phyloP scores from a whole-genome alignment of 139 green algal species.

The Tetradesmus obliquus region DNA sequence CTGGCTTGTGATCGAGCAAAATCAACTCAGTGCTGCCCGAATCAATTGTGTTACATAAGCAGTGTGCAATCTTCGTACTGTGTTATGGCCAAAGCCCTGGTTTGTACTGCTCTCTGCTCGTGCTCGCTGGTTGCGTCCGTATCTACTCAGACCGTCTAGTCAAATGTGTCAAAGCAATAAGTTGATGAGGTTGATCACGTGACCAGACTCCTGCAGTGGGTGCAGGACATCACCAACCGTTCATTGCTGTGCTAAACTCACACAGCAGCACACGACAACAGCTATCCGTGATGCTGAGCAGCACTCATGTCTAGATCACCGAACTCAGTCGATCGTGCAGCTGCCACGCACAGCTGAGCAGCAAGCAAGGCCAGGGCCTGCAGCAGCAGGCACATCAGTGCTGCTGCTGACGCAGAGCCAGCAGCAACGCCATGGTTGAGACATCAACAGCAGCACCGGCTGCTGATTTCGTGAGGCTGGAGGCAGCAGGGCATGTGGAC shows the following conservation, averaged over 20 bases:
- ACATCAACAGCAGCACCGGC: conserved; percentile 1
- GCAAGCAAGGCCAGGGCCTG: neutral
- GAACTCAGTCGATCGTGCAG: neutral
- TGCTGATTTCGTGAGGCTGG: conserved; percentile 27
- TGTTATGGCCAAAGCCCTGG: neutral
- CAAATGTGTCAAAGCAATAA: neutral
- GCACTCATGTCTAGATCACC: neutral
- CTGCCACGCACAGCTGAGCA: neutral
- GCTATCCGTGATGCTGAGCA: neutral
- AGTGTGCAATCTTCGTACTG: neutral
- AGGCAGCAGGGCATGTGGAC: conserved; percentile 40
- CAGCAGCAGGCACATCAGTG: conserved; percentile 3
- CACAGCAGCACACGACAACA: neutral
- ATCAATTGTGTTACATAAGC: neutral
- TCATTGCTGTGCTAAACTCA: neutral
- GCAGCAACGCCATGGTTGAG: neutral
- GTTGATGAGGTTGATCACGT: neutral
- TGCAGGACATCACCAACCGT: neutral
- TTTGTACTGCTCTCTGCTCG: neutral
- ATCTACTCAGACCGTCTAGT: neutral
- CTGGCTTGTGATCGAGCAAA: neutral
- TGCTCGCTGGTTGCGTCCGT: neutral
- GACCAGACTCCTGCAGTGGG: neutral
- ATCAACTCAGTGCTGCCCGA: neutral
- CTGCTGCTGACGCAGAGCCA: neutral